phyloP scores from a whole-genome alignment of 192 early-diverging fungal species.

The Coemansia sp. region DNA sequence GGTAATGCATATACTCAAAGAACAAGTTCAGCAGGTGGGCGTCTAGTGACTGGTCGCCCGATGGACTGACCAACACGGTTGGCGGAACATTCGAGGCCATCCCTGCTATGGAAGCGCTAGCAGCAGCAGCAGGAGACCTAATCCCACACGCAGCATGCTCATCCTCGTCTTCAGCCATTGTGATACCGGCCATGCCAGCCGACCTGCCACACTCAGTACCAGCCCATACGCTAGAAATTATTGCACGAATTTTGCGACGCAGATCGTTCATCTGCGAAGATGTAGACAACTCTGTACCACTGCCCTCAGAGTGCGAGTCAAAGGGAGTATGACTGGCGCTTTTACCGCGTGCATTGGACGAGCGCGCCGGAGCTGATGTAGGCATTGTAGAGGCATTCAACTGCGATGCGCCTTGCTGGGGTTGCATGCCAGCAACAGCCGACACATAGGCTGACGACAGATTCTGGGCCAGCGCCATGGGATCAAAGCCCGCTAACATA shows the following conservation, averaged over 20 bases:
- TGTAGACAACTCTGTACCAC: not conserved
- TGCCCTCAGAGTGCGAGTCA: not conserved
- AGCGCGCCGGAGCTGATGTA: slow-evolving; percentile 1
- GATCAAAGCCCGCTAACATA: slow-evolving; percentile 30
- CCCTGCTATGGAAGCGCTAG: not conserved
- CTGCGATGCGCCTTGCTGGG: not conserved
- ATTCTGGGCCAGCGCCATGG: slow-evolving; percentile 32
- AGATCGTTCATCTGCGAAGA: slow-evolving; percentile 38
- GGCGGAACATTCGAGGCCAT: not conserved
- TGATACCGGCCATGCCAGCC: slow-evolving; percentile 47
- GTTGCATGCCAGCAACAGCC: slow-evolving; percentile 17
- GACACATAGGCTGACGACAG: slow-evolving; percentile 52
- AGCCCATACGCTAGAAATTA: slow-evolving; percentile 51
- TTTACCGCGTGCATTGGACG: slow-evolving; percentile 38
- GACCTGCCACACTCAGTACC: slow-evolving; percentile 51
- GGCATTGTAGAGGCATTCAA: not conserved
- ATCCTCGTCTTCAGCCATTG: slow-evolving; percentile 38
- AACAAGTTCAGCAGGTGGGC: slow-evolving; percentile 41
- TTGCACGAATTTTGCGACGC: slow-evolving; percentile 33
- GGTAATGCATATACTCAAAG: slow-evolving; percentile 46
- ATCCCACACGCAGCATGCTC: slow-evolving; percentile 1
- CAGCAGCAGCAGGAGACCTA: slow-evolving; percentile 2
- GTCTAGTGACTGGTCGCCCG: slow-evolving; percentile 47
- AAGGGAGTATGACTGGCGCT: slow-evolving; percentile 40
- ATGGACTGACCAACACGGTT: slow-evolving; percentile 18